Conservation (phyloP, 2,329 filamentous ascomycete genomes). For the Trichoderma harzianum region DNA sequence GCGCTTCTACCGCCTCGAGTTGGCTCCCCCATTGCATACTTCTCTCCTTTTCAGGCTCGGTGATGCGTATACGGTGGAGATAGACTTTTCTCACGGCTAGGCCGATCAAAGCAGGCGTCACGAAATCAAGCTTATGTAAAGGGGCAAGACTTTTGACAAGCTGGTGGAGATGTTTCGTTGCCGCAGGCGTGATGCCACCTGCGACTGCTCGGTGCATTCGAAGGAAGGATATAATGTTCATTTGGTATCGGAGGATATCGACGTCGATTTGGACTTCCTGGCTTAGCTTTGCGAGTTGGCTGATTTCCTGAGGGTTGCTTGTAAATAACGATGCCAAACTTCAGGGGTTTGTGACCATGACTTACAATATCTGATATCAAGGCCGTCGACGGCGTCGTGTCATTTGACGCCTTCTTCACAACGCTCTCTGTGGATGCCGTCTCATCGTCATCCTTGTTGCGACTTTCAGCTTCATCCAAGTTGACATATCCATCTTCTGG, state of each 20-base stretch:
- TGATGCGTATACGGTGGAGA: constrained; percentile 74
- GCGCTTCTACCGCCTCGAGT: constrained; percentile 60
- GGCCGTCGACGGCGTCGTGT: constrained; percentile 26
- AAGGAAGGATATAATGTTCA: constrained; percentile 84
- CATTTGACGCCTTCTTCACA: constrained; percentile 36
- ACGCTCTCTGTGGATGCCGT: constrained; percentile 44
- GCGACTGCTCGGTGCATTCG: constrained; percentile 82
- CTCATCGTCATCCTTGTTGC: constrained; percentile 27
- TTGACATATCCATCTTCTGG: constrained; percentile 70
- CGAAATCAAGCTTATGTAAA: constrained; percentile 75
- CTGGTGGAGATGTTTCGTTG: constrained; percentile 72
- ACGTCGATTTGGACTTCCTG: constrained; percentile 62
- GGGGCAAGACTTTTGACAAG: constrained; percentile 72
- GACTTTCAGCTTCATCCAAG: constrained; percentile 57
- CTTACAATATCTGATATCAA: constrained; percentile 45
- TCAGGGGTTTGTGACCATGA: neutral
- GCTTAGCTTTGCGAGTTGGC: constrained; percentile 56
- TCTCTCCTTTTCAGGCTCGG: constrained; percentile 67
- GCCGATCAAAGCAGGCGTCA: constrained; percentile 77
- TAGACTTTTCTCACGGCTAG: constrained; percentile 86
- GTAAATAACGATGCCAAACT: neutral
- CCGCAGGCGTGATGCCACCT: constrained; percentile 71
- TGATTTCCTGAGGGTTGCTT: constrained; percentile 48
- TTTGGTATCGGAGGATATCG: constrained; percentile 78
- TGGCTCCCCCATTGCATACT: constrained; percentile 94